These are phyloP conservation scores for Prosopis cineraria DNA, from an alignment of 306 rosid species.

Conservation along the genomic window DNA sequence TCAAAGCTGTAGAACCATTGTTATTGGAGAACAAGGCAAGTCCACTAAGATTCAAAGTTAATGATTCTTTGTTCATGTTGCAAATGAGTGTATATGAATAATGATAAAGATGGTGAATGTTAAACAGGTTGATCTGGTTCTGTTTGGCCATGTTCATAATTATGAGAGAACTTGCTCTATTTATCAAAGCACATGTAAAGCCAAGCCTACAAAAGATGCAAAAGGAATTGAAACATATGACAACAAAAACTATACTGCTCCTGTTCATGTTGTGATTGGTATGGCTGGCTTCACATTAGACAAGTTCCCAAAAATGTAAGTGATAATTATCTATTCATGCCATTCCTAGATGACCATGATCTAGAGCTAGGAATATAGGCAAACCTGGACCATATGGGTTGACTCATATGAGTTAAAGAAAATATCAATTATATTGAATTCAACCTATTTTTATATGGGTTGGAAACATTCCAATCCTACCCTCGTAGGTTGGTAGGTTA, in stretches of 20 bases:
- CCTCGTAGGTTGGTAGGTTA: no score
- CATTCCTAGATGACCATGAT: no score
- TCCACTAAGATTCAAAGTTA: background rate
- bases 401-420: no score
- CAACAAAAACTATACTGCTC: conserved; percentile 68
- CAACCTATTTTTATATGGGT: no score
- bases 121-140: conserved; percentile 73
- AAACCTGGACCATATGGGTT: no score
- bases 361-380: no score
- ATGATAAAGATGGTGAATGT: conserved; percentile 20
- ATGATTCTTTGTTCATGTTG: background rate
- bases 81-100: background rate
- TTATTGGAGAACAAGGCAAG: conserved; percentile 59
- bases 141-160: conserved; percentile 85
- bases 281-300: conserved; percentile 88
- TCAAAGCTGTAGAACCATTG: conserved; percentile 65
- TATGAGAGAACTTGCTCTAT: conserved; percentile 86
- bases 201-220: conserved; percentile 60
- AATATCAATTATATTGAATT: no score
- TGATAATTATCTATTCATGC: no score
- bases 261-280: conserved; percentile 81
- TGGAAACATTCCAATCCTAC: no score
- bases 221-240: conserved; percentile 70
- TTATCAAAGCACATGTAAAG: conserved; percentile 49
- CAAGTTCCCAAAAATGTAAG: conserved; percentile 50